Evolutionary conservation across 1,139 yeast species (phyloP).

Genomic region (Pichia sp.): DNA sequence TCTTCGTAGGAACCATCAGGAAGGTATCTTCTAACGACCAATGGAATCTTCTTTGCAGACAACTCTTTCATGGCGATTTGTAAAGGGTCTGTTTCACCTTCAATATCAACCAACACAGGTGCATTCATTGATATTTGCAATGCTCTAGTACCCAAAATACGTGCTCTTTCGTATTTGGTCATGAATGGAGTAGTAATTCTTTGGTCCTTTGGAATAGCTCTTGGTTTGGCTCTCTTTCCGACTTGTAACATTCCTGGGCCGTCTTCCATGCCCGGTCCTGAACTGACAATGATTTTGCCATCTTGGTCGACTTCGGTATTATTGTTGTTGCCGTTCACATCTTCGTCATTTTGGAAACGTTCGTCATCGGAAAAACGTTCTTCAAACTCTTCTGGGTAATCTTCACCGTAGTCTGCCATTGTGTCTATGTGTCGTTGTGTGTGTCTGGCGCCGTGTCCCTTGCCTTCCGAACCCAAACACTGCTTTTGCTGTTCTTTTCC

Average conservation of each 20-base stretch:
- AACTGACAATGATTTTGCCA: slow-evolving; percentile 19
- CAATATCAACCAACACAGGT: slow-evolving; percentile 94
- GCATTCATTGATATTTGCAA: slow-evolving; percentile 96
- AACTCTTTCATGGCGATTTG: slow-evolving; percentile 97
- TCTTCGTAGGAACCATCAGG: slow-evolving; percentile 98
- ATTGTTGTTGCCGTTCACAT: slow-evolving; percentile 58
- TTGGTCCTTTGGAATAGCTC: slow-evolving; percentile 83
- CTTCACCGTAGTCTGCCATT: slow-evolving; percentile 48
- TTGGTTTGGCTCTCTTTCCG: slow-evolving; percentile 57
- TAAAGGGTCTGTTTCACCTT: slow-evolving; percentile 98
- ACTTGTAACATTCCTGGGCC: slow-evolving; percentile 51
- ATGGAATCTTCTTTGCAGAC: slow-evolving; percentile 89
- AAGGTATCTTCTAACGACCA: slow-evolving; percentile 89
- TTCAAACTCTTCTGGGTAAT: slow-evolving; percentile 26
- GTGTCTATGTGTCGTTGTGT: background rate
- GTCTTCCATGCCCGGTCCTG: slow-evolving; percentile 63
- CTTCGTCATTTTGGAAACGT: slow-evolving; percentile 50
- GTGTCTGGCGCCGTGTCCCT: background rate
- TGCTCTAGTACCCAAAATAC: slow-evolving; percentile 94
- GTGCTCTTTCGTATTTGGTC: slow-evolving; percentile 97
- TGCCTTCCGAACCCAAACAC: background rate
- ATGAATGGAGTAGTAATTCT: slow-evolving; percentile 96
- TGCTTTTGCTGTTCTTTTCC: background rate
- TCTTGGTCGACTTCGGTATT: slow-evolving; percentile 56
- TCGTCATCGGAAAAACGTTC: slow-evolving; percentile 23